These are phyloP conservation scores for Collybia mongolica DNA, from an alignment of 768 basidiomycete species.

Conservation along the genomic window DNA sequence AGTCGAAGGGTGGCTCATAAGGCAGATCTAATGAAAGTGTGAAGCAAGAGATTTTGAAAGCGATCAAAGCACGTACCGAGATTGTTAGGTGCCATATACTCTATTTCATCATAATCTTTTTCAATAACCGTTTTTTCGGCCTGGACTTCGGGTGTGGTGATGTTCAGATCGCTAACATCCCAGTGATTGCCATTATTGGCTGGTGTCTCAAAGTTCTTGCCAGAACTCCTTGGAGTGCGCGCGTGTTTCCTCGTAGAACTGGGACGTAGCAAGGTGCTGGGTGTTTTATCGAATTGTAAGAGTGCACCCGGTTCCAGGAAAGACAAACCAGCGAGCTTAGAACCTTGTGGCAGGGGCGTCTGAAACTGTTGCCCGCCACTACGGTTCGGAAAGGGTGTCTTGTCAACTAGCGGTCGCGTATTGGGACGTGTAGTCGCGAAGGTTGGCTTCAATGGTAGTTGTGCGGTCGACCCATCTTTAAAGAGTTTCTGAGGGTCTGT, in stretches of 20 bases:
- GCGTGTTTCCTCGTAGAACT: slow-evolving; percentile 69
- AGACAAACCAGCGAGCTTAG: slow-evolving; percentile 32
- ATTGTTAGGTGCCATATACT: slow-evolving; percentile 52
- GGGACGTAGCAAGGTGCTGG: slow-evolving; percentile 51
- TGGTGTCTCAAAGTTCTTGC: slow-evolving; percentile 64
- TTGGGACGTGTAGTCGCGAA: slow-evolving; percentile 18
- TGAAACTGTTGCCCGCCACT: slow-evolving; percentile 27
- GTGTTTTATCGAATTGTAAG: slow-evolving; percentile 23
- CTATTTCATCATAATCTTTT: slow-evolving; percentile 46
- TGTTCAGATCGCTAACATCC: slow-evolving; percentile 65
- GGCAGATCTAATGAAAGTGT: slow-evolving; percentile 31
- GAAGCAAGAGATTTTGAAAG: slow-evolving; percentile 3
- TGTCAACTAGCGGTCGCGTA: slow-evolving; percentile 62
- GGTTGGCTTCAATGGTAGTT: slow-evolving; percentile 21
- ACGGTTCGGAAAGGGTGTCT: slow-evolving; percentile 76
- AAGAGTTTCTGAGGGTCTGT: slow-evolving; percentile 11
- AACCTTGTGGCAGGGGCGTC: slow-evolving; percentile 31
- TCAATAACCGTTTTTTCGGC: slow-evolving; percentile 24
- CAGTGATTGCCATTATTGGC: slow-evolving; percentile 64
- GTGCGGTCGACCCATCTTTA: slow-evolving; percentile 15
- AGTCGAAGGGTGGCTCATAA: slow-evolving; percentile 43
- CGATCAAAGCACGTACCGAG: slow-evolving; percentile 23
- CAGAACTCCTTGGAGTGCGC: slow-evolving; percentile 50
- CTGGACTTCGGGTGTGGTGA: slow-evolving; percentile 27
- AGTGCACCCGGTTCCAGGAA: slow-evolving; percentile 16